A percentile compares a stretch with the other conserved stretches of the same genome.
Evolutionary conservation across 2,329 filamentous ascomycete species (phyloP).

Genomic region (Pezicula radicicola): DNA sequence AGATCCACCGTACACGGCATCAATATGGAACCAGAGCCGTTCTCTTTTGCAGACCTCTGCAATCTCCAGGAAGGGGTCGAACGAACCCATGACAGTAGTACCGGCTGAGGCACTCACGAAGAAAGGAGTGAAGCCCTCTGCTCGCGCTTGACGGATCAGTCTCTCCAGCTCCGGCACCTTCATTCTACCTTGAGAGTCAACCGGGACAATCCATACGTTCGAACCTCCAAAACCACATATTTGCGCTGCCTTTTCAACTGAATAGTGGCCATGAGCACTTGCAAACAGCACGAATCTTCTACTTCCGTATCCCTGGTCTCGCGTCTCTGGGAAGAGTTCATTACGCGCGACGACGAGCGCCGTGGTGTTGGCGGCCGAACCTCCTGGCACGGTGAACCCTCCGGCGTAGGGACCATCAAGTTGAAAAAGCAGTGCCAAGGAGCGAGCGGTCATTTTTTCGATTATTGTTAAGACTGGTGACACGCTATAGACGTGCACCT

Average conservation of each 20-base stretch:
- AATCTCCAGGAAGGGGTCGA: conserved; percentile 74
- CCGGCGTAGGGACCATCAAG: conserved; percentile 65
- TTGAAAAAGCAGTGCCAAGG: conserved; percentile 74
- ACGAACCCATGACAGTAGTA: conserved; percentile 89
- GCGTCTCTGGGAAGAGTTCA: conserved; percentile 76
- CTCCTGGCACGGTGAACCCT: conserved; percentile 72
- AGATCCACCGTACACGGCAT: conserved; percentile 86
- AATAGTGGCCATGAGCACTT: conserved; percentile 88
- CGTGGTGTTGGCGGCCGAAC: conserved; percentile 79
- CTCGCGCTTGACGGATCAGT: conserved; percentile 58
- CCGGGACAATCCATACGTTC: conserved; percentile 70
- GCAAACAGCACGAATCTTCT: conserved; percentile 81
- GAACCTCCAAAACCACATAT: conserved; percentile 78
- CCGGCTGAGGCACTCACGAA: conserved; percentile 96
- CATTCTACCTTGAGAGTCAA: conserved; percentile 74
- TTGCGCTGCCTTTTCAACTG: conserved; percentile 90
- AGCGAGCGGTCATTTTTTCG: conserved; percentile 76
- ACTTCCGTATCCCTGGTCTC: conserved; percentile 64
- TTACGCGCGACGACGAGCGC: conserved; percentile 87
- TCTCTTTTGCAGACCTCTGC: conserved; percentile 67
- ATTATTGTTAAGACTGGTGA: conserved; percentile 85
- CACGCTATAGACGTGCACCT: conserved; percentile 89
- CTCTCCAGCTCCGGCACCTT: conserved; percentile 60
- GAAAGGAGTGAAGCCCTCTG: conserved; percentile 74
- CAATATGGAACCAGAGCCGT: conserved; percentile 87